Evolutionary conservation across 1,139 yeast species (phyloP), one percentile per base, ranked within the genome.

Genomic region (Zygoascus meyerae): DNA sequence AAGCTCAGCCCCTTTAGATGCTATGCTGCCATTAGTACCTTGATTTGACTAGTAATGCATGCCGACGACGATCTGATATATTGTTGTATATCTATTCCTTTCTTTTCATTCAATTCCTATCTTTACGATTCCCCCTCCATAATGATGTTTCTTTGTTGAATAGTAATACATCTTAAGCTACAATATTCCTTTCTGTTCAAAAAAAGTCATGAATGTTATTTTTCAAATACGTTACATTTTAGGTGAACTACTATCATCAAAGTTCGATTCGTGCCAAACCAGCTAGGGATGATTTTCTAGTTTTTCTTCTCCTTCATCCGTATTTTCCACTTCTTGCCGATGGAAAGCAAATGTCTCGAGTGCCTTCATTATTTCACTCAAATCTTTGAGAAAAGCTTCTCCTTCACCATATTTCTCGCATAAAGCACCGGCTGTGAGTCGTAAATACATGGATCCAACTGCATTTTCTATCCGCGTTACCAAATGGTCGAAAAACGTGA

Each of bases 401-500:
- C 34, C 42, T 10, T 42, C 45, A 3, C 28, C 26, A 34, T 40
- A 44, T 37, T 42, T 45, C 12, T 47, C 48, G 11, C 34, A 31
- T 33, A 54, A 34, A 7, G 52, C 45, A 9, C 48, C 44, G 15
- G 58, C 51, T 2, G 55, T 52, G 5, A 54, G 50, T 12, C 61
- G 52, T 15, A 57, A 28, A 37, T 55, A 58, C 48, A 62, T 44
- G 26, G 62, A 58, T 5, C 60, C 46, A 34, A 62, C 41, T n/a
- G 63, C 57, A 44, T 75, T 77, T 58, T 82, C 89, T 45, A 82
- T 73, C 57, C 89, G 68, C 0, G 86, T 79, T 26, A 81, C 77
- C 26, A 80, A 64, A 57, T 80, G 85, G 50, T 79, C 82, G 53
- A 82, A 68, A 46, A 81, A 70, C n/a, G 73, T 67, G 31, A 78